Percentiles rank a stretch among this genome's conserved stretches.
These are phyloP conservation scores for Debaryomycetaceae sp. DNA, from an alignment of 1,139 yeast genomes.

Conservation along the genomic window DNA sequence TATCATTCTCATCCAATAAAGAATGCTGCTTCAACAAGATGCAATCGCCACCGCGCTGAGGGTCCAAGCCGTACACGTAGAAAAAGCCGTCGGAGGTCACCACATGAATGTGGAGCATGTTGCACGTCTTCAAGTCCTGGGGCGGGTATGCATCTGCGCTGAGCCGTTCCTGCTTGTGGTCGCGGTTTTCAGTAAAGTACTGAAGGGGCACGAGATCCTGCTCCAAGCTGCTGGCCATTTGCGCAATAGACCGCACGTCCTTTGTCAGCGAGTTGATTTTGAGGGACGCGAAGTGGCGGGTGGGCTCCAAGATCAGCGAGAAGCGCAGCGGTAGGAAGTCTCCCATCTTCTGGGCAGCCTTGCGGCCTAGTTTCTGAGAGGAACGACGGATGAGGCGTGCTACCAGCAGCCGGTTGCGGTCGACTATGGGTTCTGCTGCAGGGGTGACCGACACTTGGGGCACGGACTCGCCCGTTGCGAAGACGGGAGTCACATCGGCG, in stretches of 20 bases:
- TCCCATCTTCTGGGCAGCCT: conserved; percentile 85
- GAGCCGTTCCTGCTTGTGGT: background rate
- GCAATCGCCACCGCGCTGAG: conserved; percentile 92
- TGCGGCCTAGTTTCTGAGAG: conserved; percentile 50
- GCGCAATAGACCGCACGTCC: conserved; percentile 55
- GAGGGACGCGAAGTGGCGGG: conserved; percentile 87
- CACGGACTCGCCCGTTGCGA: conserved; percentile 2
- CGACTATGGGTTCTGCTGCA: conserved; percentile 54
- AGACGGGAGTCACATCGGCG: background rate
- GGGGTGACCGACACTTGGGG: background rate
- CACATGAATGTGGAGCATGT: conserved; percentile 58
- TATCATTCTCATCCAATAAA: conserved; percentile 21
- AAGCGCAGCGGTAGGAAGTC: conserved; percentile 77
- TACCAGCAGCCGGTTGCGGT: conserved; percentile 57
- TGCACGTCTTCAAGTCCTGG: conserved; percentile 23
- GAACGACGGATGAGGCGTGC: conserved; percentile 57
- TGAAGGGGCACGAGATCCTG: conserved; percentile 28
- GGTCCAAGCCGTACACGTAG: conserved; percentile 77
- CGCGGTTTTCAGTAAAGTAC: conserved; percentile 13
- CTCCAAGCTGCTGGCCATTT: conserved; percentile 36
- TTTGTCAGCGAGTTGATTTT: conserved; percentile 61
- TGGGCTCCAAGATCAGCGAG: conserved; percentile 81
- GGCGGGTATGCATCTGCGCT: conserved; percentile 5
- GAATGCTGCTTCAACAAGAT: conserved; percentile 64
- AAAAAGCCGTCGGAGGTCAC: conserved; percentile 83